phyloP scores from a whole-genome alignment of 345 rosid genomes.

The Heritiera fomes region DNA sequence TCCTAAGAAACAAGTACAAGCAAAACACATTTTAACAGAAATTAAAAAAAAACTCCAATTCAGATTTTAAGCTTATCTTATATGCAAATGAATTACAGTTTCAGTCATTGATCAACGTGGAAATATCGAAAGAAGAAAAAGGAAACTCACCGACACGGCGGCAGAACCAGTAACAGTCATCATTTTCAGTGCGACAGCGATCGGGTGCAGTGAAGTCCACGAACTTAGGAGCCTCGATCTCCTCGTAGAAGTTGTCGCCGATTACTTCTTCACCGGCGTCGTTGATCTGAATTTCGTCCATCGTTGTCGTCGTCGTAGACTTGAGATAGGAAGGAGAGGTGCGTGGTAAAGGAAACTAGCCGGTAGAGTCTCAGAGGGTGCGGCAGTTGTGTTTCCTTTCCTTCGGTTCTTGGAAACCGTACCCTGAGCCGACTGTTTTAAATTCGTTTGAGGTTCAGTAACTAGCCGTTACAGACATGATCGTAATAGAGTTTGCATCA shows the following conservation, averaged over 20 bases:
- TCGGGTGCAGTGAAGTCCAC: conserved; percentile 86
- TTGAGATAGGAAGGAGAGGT: conserved; percentile 15
- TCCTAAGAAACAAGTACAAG: too few relatives aligned
- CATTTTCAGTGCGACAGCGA: conserved; percentile 41
- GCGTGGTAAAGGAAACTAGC: conserved; percentile 14
- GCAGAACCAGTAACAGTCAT: conserved; percentile 97
- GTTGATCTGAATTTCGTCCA: conserved; percentile 47
- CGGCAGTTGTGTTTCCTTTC: not conserved
- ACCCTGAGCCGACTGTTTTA: conserved; percentile 24
- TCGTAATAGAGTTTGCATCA: not conserved
- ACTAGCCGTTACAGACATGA: conserved; percentile 16
- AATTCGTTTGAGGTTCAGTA: conserved; percentile 9
- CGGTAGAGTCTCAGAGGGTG: conserved; percentile 13
- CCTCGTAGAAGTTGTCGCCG: conserved; percentile 77
- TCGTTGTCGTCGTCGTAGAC: conserved; percentile 24
- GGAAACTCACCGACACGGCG: conserved; percentile 66
- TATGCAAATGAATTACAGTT: too few relatives aligned
- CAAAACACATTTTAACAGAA: too few relatives aligned
- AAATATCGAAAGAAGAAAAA: not conserved
- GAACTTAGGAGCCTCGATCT: conserved; percentile 92
- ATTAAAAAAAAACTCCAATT: too few relatives aligned
- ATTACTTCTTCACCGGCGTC: conserved; percentile 34
- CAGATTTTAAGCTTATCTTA: too few relatives aligned
- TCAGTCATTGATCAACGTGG: too few relatives aligned
- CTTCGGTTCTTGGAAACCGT: not conserved